Conservation (phyloP, 768 basidiomycete genomes). For the Podaxis sp. region DNA sequence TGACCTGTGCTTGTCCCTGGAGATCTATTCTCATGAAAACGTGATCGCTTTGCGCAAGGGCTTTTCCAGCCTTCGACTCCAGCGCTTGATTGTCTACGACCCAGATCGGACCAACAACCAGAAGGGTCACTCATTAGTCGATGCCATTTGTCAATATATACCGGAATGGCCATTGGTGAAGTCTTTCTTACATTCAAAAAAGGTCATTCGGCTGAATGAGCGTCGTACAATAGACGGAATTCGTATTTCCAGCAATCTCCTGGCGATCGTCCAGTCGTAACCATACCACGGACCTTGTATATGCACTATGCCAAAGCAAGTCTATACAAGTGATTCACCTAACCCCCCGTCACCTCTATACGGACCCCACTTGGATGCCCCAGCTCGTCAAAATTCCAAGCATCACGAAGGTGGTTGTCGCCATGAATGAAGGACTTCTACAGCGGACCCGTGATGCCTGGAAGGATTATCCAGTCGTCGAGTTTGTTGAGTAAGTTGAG, state of each 20-base stretch:
- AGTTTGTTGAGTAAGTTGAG: neutral
- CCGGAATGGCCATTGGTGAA: neutral
- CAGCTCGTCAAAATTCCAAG: neutral
- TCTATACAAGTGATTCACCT: neutral
- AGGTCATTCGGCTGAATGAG: neutral
- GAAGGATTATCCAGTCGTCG: neutral
- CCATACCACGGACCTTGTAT: neutral
- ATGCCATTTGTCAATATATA: neutral
- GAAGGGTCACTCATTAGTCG: neutral
- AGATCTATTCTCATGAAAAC: conserved; percentile 2
- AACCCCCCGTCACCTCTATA: neutral
- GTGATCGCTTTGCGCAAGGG: neutral
- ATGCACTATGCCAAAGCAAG: neutral
- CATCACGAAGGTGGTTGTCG: neutral
- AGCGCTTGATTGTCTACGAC: neutral
- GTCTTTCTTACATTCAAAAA: too few species aligned
- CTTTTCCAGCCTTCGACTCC: neutral
- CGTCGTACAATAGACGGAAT: neutral
- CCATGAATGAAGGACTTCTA: neutral
- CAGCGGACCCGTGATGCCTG: neutral
- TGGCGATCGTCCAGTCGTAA: neutral
- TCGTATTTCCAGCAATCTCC: neutral
- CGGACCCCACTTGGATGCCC: neutral
- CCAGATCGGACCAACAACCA: neutral
- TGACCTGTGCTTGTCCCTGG: neutral